Evolutionary conservation across 805 yeast species (phyloP), one percentile per base, ranked within the genome.

Genomic region (Ogataea chonburiensis): DNA sequence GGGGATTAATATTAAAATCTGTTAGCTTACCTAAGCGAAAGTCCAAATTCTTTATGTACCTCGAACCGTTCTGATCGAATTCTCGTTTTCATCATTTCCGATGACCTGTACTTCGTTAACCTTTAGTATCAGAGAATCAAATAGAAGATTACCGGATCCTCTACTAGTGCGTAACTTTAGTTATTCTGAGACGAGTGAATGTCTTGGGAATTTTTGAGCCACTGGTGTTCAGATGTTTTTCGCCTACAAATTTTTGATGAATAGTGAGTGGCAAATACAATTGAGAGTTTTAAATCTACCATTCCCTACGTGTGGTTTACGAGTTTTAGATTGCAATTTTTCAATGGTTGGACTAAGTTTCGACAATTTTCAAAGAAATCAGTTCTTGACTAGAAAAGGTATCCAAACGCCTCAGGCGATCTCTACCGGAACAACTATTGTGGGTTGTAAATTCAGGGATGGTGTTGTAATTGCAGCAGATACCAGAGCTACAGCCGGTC

Each of bases 391-490:
- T 15, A 72, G 78, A 47, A 48, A 52, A 7, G 96, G 97, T 9
- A 77, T 73, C 53, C 77, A 81, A 3, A 68, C 77, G 22, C 97
- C 98, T 36, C 81, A 72, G 46, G 95, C 96, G 23, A 93, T 98
- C 1, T 87, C 97, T 15, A 93, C 98, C 1, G 98, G 98, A 69
- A 93, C 98, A n/a, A 93, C 98, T 0, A 93, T 93, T 68, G 98
- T 93, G 16, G 98, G 98, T 34, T 86, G 95, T 60, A 85, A 83
- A 57, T 91, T 84, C 64, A 70, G 85, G 36, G 91, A 87, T 43
- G 98, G 98, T 52, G 98, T 91, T 18, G 87, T 93, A 24, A 87
- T 93, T 63, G 98, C 98, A 9, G 98, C 98, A 7, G 98, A 93
- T 70, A 93, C 98, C 14, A 81, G 98, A 66, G 97, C 98, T 38